Base-by-base conservation (phyloP, 1,284 basidiomycete species). In the Cerrena zonata region DNA sequence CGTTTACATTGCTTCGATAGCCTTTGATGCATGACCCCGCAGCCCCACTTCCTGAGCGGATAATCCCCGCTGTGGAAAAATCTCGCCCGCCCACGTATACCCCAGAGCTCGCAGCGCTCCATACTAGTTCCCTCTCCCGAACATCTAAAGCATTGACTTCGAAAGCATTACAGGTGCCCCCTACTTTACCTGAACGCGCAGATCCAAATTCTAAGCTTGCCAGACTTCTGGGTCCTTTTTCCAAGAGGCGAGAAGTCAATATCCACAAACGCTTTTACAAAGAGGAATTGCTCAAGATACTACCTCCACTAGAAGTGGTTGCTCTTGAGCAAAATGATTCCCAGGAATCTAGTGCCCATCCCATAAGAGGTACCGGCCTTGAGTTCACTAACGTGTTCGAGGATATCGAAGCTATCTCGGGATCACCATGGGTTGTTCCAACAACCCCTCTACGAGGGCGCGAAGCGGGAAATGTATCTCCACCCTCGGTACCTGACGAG, bases 161-260 rank as follows among this genome's bases (percentile, higher is more conserved):
- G 4, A 58, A 60, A 4, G 64, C 74, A 21, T 63, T 89, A 26
- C 47, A 56, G 5, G 65, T 59, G 11, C 86, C 88, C 0, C 78
- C 80, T 0, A 74, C 61, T 1, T 66, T 90, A 21, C 80, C 85
- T 1, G 58, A 63, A 4, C 76, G 79, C 23, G 80, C 80, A 27
- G 67, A 84, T 54, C 77, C 79, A 5, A 53, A 64, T 2, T 83
- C 84, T 3, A 73, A 79, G 55, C 81, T 86, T 50, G 80, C 82
- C 1, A 64, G 67, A 15, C 59, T 84, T 1, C 68, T 86, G 27
- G 88, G 87, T 2, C 76, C 75, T 15, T 68, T 89, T 38, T 85
- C 82, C 65, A 85, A 79, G 61, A 78, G 87, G 30, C 77, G 87
- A 37, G 78, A 87, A 61, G 74, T 80, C 38, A 91, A 91, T 63